These are phyloP conservation scores for Tolypocladium cylindrosporum DNA, from an alignment of 2,329 filamentous ascomycete species.

Conservation along the genomic window DNA sequence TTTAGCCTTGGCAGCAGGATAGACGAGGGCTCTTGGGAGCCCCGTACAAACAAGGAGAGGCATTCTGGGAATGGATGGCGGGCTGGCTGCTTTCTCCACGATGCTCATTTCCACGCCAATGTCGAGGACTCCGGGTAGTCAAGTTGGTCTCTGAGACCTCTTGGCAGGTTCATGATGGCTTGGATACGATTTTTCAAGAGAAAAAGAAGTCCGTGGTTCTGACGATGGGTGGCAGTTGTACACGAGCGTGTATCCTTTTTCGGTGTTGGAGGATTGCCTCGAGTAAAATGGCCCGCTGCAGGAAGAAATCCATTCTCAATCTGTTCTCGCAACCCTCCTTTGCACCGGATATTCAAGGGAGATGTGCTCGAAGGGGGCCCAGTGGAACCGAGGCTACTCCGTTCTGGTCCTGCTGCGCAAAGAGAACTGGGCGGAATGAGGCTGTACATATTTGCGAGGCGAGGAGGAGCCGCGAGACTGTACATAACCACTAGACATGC, in stretches of 20 bases:
- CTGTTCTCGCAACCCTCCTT: not conserved
- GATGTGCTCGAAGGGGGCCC: not conserved
- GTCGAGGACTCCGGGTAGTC: not conserved
- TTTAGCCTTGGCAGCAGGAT: not conserved
- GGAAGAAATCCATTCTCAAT: not conserved
- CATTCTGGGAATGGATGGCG: not conserved
- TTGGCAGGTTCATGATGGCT: not conserved
- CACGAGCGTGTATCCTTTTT: not conserved
- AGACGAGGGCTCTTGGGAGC: not conserved
- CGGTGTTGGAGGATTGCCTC: not conserved
- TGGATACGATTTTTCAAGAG: not conserved
- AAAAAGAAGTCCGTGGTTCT: not conserved
- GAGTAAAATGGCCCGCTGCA: not conserved
- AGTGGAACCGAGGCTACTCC: not conserved
- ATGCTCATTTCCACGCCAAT: not conserved
- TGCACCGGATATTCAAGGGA: not conserved
- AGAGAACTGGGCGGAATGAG: not conserved
- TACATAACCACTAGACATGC: not conserved
- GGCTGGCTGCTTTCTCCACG: not conserved
- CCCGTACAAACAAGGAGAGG: not conserved
- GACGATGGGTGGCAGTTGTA: not conserved
- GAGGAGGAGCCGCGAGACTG: not conserved
- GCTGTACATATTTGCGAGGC: not conserved
- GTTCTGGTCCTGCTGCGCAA: not conserved
- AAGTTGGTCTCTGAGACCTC: not conserved